These are phyloP conservation scores for Wickerhamiella azymoides DNA, from an alignment of 805 yeast genomes.

Conservation along the genomic window DNA sequence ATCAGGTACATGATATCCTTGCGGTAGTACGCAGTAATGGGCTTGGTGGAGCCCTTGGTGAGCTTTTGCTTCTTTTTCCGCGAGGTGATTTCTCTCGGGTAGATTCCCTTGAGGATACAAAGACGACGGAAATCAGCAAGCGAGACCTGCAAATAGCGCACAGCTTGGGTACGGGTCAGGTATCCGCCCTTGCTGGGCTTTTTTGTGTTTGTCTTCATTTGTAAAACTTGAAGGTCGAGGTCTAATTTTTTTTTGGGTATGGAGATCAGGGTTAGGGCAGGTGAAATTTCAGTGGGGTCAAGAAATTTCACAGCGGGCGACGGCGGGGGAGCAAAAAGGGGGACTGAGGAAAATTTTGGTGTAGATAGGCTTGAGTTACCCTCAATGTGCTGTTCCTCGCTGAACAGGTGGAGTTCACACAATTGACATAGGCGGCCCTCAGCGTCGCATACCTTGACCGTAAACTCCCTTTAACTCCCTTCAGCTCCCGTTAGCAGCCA, in stretches of 20 bases:
- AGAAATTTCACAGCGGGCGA: too few relatives aligned
- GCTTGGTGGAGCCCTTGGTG: conserved; percentile 94
- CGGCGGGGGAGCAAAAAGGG: too few relatives aligned
- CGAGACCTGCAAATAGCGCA: conserved; percentile 79
- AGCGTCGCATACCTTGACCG: too few relatives aligned
- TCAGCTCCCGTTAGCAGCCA: too few relatives aligned
- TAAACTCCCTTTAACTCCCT: too few relatives aligned
- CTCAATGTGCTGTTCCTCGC: too few relatives aligned
- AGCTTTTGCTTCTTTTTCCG: conserved; percentile 81
- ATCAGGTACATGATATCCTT: conserved; percentile 89
- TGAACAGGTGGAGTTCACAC: too few relatives aligned
- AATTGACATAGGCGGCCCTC: too few relatives aligned
- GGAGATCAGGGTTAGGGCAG: conserved; percentile 2
- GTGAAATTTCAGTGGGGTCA: not conserved
- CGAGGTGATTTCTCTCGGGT: conserved; percentile 75
- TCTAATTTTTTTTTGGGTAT: conserved; percentile 5
- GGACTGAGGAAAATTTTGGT: too few relatives aligned
- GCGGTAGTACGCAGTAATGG: conserved; percentile 82
- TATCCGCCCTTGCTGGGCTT: conserved; percentile 29
- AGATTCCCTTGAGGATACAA: conserved; percentile 95
- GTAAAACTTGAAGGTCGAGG: not conserved
- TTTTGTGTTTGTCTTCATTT: conserved; percentile 13
- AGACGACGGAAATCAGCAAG: conserved; percentile 87
- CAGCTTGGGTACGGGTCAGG: conserved; percentile 89
- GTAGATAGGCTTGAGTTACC: too few relatives aligned